A percentile compares a stretch with the other conserved stretches of the same genome.
These are phyloP conservation scores for Amanita inopinata DNA, from an alignment of 768 basidiomycete genomes.

Conservation along the genomic window DNA sequence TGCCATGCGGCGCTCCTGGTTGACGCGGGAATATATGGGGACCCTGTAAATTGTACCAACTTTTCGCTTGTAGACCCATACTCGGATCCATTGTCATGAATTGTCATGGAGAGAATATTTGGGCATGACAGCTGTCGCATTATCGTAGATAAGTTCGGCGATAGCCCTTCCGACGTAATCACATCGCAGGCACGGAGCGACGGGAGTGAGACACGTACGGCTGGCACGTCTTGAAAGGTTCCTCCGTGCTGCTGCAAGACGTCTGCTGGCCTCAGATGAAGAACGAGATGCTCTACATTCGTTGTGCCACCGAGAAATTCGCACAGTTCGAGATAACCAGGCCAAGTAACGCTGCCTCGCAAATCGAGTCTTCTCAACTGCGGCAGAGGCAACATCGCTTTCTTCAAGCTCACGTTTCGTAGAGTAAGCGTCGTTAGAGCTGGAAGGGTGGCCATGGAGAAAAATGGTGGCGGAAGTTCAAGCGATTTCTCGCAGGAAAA, in stretches of 20 bases:
- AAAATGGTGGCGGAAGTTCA: conserved; percentile 11
- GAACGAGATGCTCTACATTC: conserved; percentile 14
- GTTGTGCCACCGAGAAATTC: conserved; percentile 18
- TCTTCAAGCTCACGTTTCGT: conserved; percentile 20
- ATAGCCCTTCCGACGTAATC: conserved; percentile 24
- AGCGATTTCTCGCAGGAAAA: conserved; percentile 16
- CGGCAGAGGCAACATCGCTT: conserved; percentile 14
- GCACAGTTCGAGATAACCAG: conserved; percentile 14
- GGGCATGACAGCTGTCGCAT: conserved; percentile 19
- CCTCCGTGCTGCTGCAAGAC: conserved; percentile 13
- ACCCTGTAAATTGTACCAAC: conserved; percentile 17
- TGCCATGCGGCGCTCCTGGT: background rate
- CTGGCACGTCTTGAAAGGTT: background rate
- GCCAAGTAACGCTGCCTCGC: conserved; percentile 23
- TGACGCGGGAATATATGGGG: conserved; percentile 1
- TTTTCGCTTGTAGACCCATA: conserved; percentile 6
- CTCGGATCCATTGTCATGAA: conserved; percentile 17
- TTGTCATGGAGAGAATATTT: conserved; percentile 15
- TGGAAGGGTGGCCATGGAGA: conserved; percentile 16
- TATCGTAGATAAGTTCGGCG: conserved; percentile 16
- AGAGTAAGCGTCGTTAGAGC: conserved; percentile 18
- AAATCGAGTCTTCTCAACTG: conserved; percentile 20
- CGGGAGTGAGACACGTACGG: conserved; percentile 18
- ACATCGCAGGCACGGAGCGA: conserved; percentile 17
- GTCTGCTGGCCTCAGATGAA: conserved; percentile 21